Evolutionary conservation across 345 rosid species (phyloP), one percentile per base, ranked within the genome.

Genomic region (Salix caprea): DNA sequence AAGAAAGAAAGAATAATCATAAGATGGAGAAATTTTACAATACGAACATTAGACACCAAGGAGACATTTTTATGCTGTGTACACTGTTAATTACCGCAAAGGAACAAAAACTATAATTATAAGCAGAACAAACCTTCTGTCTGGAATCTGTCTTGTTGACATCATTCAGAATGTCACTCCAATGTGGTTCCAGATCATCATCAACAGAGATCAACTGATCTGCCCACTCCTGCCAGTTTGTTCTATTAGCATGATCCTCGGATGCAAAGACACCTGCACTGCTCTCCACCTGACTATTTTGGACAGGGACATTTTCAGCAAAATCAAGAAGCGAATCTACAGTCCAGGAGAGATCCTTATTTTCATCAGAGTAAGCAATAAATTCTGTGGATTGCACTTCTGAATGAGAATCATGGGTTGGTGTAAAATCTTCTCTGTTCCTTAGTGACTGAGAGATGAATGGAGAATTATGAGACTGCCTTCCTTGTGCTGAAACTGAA

Each of bases 201-300:
- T 85, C 92, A 74, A 73, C 89, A 75, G 91, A 84, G 40, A 91
- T 87, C 80, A 89, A 77, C 69, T 84, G 88, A 83, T 91, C 88
- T 0, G 92, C 89, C 94, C 93, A 91, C 67, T 90, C 91, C 60
- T 80, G 85, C 96, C 90, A 91, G 67, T 90, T 86, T 37, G 72
- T 72, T 81, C 85, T 82, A 79, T 78, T 85, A 36, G 78, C 65
- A 50, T 85, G 83, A 72, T 84, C 86, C 68, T 82, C 87, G 26
- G 89, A 78, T 50, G 71, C 67, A 77, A 85, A 71, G 70, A 77
- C 81, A 78, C 83, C 84, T 60, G 77, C 75, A 62, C 79, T 85
- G 76, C 86, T 81, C 78, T 80, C 93, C 68, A 77, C 81, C 73
- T 74, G 87, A 76, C 78, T 82, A 78, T 82, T 86, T 73, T 76